Conservation (phyloP, 2,329 filamentous ascomycete genomes). For the Hypocrella siamensis region DNA sequence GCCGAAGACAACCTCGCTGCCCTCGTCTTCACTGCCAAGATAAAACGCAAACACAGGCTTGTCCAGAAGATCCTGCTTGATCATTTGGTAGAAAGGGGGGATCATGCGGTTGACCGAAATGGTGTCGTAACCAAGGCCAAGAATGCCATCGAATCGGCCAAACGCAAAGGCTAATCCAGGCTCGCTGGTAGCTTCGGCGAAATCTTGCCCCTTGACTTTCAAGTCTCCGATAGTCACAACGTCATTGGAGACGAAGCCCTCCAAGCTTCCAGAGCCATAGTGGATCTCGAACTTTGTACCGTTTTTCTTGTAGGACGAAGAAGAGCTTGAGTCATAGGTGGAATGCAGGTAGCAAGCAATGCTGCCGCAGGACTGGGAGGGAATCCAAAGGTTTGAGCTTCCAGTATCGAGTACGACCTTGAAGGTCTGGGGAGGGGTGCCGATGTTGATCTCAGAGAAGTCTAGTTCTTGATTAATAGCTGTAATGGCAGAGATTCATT, state of each 20-base stretch:
- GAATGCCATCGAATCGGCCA: slow-evolving; percentile 90
- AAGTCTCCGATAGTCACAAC: slow-evolving; percentile 76
- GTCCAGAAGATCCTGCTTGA: slow-evolving; percentile 79
- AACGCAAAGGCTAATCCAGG: slow-evolving; percentile 96
- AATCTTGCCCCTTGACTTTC: slow-evolving; percentile 76
- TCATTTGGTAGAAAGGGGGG: slow-evolving; percentile 92
- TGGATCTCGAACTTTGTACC: slow-evolving; percentile 82
- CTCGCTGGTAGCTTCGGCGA: slow-evolving; percentile 91
- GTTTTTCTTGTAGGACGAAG: slow-evolving; percentile 87
- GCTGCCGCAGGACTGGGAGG: slow-evolving; percentile 74
- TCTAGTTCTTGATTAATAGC: slow-evolving; percentile 33
- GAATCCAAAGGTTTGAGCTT: slow-evolving; percentile 98
- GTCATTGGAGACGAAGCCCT: slow-evolving; percentile 87
- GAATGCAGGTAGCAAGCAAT: slow-evolving; percentile 96
- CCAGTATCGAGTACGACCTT: slow-evolving; percentile 98
- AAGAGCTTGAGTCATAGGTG: slow-evolving; percentile 87
- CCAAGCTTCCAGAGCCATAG: slow-evolving; percentile 89
- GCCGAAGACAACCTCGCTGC: slow-evolving; percentile 82
- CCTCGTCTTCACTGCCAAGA: slow-evolving; percentile 56
- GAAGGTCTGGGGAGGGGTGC: slow-evolving; percentile 84
- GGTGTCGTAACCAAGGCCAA: slow-evolving; percentile 85
- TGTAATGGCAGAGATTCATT: background rate
- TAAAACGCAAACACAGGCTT: slow-evolving; percentile 95
- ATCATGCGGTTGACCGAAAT: slow-evolving; percentile 95
- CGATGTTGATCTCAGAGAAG: slow-evolving; percentile 92